Evolutionary conservation across 2,329 filamentous ascomycete genomes (phyloP), one percentile per base, ranked within the genome.

Genomic region (Cryoendolithus antarcticus): DNA sequence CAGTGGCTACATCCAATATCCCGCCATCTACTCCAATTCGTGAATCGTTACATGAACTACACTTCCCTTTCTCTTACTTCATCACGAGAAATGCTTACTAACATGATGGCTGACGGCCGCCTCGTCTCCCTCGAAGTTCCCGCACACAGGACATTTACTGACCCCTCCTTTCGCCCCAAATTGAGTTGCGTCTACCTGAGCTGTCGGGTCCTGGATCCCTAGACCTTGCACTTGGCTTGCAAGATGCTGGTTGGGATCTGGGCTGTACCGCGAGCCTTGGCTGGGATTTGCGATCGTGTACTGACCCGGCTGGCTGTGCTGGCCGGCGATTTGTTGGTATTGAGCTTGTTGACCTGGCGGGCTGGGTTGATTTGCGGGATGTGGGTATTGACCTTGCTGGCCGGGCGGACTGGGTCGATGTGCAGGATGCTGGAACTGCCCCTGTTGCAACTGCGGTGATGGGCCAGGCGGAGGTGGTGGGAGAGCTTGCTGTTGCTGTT

Each of bases 81-180:
- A 27, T 50, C 39, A 56, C 27, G 44, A 36, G 38, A 56, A 57
- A 42, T 57, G 54, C 30, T 48, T 51, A 15, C 40, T 48, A 27
- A 57, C 55, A 47, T 57, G 55, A 50, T 55, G 51, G 35, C 43
- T 53, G n/a, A 57, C 48, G 30, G 55, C 55, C n/a, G 48, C 47
- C 39, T 55, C 55, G 37, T 57, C 55, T n/a, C 55, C 55, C 39
- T 55, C 53, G 41, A 57, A 57, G 10, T 50, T 31, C 2, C 45
- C 48, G 43, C 55, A 57, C 9, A 57, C 53, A 1, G 55, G 55
- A 45, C 55, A 57, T 31, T 53, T 56, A 7, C 37, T 31, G 19
- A 39, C 30, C 4, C 15, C 31, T 5, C 12, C 30, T 24, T 19
- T 33, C 6, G 30, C 21, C 27, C 34, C 31, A 24, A 39, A 35